phyloP scores from a whole-genome alignment of 176 grass and related monocot species.

The Olyra latifolia region DNA sequence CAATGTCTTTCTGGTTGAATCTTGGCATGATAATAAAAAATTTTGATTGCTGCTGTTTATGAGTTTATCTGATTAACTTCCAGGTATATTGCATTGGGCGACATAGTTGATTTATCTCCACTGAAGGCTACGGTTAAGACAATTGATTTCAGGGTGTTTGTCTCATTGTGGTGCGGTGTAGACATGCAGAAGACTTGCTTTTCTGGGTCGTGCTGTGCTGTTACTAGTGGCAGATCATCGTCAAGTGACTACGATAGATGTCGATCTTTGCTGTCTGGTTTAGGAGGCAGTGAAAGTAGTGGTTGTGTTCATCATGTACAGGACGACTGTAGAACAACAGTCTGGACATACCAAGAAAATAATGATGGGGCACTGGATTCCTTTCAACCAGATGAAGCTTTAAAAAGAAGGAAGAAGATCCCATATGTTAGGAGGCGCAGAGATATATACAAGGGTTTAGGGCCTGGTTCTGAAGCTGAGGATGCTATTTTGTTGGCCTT shows the following conservation, averaged over 20 bases:
- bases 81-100: conserved; percentile 88
- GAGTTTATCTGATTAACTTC: conserved; percentile 25
- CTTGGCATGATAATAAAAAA: background rate
- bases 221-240: conserved; percentile 50
- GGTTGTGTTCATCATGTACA: conserved; percentile 71
- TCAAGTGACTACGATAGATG: conserved; percentile 61
- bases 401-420: conserved; percentile 77
- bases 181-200: conserved; percentile 71
- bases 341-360: conserved; percentile 75
- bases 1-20: background rate
- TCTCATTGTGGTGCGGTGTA: conserved; percentile 70
- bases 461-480: conserved; percentile 71
- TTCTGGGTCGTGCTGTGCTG: conserved; percentile 61
- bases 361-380: conserved; percentile 62
- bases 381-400: conserved; percentile 83
- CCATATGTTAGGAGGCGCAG: conserved; percentile 68
- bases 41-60: background rate
- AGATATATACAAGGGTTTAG: conserved; percentile 75
- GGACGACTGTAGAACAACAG: conserved; percentile 84
- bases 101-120: conserved; percentile 77
- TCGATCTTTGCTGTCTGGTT: conserved; percentile 67
- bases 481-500: conserved; percentile 77
- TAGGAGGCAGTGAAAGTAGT: conserved; percentile 45
- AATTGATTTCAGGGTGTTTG: conserved; percentile 89
- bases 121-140: conserved; percentile 56